Evolutionary conservation across 805 yeast species (phyloP), one percentile per base, ranked within the genome.

Genomic region (Spencermartinsiella europaea): DNA sequence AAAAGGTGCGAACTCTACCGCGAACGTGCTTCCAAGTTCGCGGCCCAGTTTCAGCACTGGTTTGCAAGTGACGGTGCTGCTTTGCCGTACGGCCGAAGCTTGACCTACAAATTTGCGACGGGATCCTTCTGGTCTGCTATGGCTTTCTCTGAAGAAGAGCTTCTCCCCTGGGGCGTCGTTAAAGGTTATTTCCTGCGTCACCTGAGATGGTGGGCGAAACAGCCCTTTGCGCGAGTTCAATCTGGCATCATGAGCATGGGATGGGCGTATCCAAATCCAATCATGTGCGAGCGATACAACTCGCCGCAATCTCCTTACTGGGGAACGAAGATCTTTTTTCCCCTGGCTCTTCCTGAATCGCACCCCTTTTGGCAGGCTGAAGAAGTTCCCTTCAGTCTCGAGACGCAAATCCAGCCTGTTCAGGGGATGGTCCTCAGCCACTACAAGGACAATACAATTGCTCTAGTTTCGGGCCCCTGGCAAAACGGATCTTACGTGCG

Each of bases 1-100:
- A 41, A 5, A 40, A 48, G 61, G 31, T 39, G 54, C 25, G 40
- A 56, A 21, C 45, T 47, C 25, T 60, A 47, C 40, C 15, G 46
- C 12, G 49, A 49, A 21, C 57, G 66, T 21, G 57, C 62, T 5
- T 27, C 45, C 8, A n/a, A 34, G 19, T 62, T 59, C 52, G 62
- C 62, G 4, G 40, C 42, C 20, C 47, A 57, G 27, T 62, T 51
- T 41, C 35, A 49, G 38, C 57, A 59, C 37, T 60, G 57, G 56
- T 57, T 54, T 31, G 37, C 50, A 8, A 49, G 42, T 17, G 48
- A 49, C 21, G 59, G 59, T 8, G 55, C 57, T 8, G 57, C 55
- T 7, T 38, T 55, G 20, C 58, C 59, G 5, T 55, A 43, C 35
- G 58, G 59, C 19, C 48, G 59, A 16, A 53, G 57, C 42, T 40